Percentiles rank a stretch among this genome's conserved stretches.
Evolutionary conservation across 305 asterid species (phyloP).

Genomic region (Rubia tinctorum): DNA sequence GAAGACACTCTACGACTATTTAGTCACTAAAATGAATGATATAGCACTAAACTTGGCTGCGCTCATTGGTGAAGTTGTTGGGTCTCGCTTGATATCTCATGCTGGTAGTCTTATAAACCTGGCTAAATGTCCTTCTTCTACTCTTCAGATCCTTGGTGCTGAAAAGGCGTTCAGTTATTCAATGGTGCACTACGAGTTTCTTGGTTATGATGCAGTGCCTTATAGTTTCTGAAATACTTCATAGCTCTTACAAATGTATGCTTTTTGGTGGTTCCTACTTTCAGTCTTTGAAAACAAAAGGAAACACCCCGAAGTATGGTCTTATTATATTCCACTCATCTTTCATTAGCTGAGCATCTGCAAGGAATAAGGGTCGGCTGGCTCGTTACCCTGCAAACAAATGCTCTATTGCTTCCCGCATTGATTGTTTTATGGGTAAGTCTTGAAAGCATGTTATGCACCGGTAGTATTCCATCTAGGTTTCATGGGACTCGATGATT

Average conservation of each 20-base stretch:
- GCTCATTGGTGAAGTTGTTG: slow-evolving; percentile 94
- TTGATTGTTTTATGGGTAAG: slow-evolving; percentile 87
- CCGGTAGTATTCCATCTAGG: background rate
- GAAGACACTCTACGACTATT: slow-evolving; percentile 78
- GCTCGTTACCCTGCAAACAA: slow-evolving; percentile 98
- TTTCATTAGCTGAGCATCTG: slow-evolving; percentile 97
- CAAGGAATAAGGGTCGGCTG: slow-evolving; percentile 88
- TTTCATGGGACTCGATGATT: background rate
- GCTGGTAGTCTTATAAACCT: slow-evolving; percentile 96
- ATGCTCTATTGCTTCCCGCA: slow-evolving; percentile 95
- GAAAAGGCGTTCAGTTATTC: slow-evolving; percentile 92
- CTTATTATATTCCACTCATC: slow-evolving; percentile 94
- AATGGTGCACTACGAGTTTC: background rate
- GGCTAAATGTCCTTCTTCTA: slow-evolving; percentile 95
- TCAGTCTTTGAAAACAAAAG: slow-evolving; percentile 84
- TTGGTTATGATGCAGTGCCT: background rate
- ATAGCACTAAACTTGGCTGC: slow-evolving; percentile 98
- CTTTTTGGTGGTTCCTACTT: background rate
- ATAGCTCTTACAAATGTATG: background rate
- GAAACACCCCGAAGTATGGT: slow-evolving; percentile 97
- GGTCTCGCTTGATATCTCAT: slow-evolving; percentile 95
- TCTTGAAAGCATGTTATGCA: background rate
- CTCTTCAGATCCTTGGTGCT: slow-evolving; percentile 98
- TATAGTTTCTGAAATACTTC: background rate
- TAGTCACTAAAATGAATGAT: slow-evolving; percentile 86